These are phyloP conservation scores for Penicillium taxi DNA, from an alignment of 495 filamentous ascomycete genomes.

Conservation along the genomic window DNA sequence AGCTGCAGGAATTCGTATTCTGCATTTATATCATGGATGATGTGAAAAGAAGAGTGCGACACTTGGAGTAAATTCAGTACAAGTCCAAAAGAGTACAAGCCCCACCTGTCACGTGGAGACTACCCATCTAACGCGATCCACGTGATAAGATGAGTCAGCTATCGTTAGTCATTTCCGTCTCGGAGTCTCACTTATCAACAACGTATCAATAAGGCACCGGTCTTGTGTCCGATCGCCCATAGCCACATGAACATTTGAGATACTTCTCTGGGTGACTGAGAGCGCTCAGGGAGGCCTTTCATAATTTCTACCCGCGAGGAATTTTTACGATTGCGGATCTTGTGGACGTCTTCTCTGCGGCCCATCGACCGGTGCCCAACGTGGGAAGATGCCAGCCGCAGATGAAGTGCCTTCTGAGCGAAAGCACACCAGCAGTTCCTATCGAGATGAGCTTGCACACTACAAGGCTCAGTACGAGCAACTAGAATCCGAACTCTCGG, in stretches of 20 bases:
- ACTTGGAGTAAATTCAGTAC: too few relatives aligned
- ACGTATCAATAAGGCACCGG: too few relatives aligned
- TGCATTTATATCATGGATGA: too few relatives aligned
- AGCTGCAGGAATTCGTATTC: too few relatives aligned
- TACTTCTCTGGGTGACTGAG: background rate
- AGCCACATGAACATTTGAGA: conserved; percentile 14
- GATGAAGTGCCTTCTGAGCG: conserved; percentile 55
- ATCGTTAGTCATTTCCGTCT: too few relatives aligned
- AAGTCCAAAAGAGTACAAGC: too few relatives aligned
- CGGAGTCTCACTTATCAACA: conserved; percentile 30
- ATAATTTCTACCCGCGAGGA: background rate
- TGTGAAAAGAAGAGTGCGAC: too few relatives aligned
- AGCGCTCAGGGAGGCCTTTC: background rate
- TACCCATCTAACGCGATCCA: too few relatives aligned
- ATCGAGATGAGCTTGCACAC: conserved; percentile 72
- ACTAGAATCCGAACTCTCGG: conserved; percentile 81
- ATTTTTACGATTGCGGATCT: conserved; percentile 7
- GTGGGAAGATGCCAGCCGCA: conserved; percentile 45
- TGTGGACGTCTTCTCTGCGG: conserved; percentile 14
- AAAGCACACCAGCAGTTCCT: conserved; percentile 47
- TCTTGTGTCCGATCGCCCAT: conserved; percentile 13
- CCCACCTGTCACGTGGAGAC: too few relatives aligned
- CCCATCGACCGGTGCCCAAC: conserved; percentile 27
- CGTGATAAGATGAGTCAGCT: too few relatives aligned
- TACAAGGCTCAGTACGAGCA: conserved; percentile 96